Conservation (phyloP, 2,329 filamentous ascomycete species). For the Spiromastix sp. region DNA sequence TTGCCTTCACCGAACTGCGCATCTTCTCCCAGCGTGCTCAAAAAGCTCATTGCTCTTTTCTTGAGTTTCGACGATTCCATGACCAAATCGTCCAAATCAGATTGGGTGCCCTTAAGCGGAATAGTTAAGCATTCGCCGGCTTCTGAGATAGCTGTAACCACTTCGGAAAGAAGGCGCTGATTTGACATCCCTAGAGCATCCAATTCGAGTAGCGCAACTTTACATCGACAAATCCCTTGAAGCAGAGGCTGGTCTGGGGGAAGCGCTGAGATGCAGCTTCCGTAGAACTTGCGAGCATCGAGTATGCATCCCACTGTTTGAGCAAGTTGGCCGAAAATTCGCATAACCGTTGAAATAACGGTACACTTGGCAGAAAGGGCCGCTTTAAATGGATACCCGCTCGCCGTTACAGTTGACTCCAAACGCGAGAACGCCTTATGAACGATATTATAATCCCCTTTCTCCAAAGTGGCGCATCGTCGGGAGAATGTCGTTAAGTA, state of each 20-base stretch:
- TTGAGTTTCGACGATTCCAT: constrained; percentile 34
- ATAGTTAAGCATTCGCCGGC: constrained; percentile 25
- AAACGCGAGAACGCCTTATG: constrained; percentile 28
- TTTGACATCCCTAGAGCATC: constrained; percentile 19
- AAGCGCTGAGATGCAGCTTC: constrained; percentile 21
- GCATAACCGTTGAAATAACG: constrained; percentile 24
- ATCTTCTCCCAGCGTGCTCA: constrained; percentile 13
- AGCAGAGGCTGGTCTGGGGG: constrained; percentile 22
- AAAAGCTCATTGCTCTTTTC: constrained; percentile 27
- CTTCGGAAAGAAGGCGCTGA: constrained; percentile 12
- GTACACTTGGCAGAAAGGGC: constrained; percentile 13
- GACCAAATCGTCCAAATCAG: constrained; percentile 34
- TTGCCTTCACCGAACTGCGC: constrained; percentile 8
- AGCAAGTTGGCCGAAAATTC: constrained; percentile 29
- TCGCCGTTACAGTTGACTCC: constrained; percentile 20
- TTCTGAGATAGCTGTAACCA: constrained; percentile 20
- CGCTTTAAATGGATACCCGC: constrained; percentile 17
- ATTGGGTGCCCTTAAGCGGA: constrained; percentile 28
- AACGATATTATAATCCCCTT: constrained; percentile 25
- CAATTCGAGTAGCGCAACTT: constrained; percentile 28
- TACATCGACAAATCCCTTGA: constrained; percentile 28
- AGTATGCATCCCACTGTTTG: constrained; percentile 30
- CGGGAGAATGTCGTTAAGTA: constrained; percentile 29
- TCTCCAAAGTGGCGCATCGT: constrained; percentile 24
- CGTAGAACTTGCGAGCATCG: constrained; percentile 28